Evolutionary conservation across 176 grass and related monocot genomes (phyloP).

Genomic region (Metroxylon sagu): DNA sequence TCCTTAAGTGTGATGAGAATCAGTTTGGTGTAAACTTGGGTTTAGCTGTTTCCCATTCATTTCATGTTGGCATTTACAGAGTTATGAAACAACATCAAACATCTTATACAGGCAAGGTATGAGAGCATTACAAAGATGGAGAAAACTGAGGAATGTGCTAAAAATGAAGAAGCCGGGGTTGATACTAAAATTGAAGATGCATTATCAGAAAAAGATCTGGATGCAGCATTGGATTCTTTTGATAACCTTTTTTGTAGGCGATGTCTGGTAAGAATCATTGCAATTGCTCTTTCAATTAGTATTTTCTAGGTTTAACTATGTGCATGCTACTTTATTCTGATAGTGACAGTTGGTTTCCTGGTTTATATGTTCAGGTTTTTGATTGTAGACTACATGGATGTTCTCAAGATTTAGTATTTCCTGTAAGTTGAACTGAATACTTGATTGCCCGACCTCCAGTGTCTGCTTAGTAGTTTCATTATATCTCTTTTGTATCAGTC

Average conservation of each 20-base stretch:
- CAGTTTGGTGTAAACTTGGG: constrained; percentile 12
- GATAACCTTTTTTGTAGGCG: constrained; percentile 96
- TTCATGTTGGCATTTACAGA: constrained; percentile 15
- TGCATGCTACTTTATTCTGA: too few relatives aligned
- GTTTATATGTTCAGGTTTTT: constrained; percentile 56
- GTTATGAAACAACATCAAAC: constrained; percentile 23
- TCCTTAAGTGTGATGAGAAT: background rate
- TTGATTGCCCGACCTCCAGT: constrained; percentile 23
- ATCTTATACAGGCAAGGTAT: constrained; percentile 69
- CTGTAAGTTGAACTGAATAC: constrained; percentile 53
- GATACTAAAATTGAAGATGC: constrained; percentile 55
- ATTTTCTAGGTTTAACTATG: too few relatives aligned
- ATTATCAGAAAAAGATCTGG: constrained; percentile 82
- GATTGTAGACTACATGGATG: constrained; percentile 93
- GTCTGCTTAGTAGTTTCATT: constrained; percentile 19
- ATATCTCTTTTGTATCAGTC: constrained; percentile 35
- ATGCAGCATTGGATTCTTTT: constrained; percentile 95
- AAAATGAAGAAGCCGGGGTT: constrained; percentile 28
- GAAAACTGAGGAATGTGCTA: constrained; percentile 44
- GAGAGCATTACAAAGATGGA: constrained; percentile 42
- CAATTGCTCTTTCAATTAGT: background rate
- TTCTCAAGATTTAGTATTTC: constrained; percentile 96
- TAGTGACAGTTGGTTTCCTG: background rate
- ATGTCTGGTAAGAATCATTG: constrained; percentile 52
- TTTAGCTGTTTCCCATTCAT: constrained; percentile 33